phyloP scores from a whole-genome alignment of 768 basidiomycete genomes.

The Mycena maculata region DNA sequence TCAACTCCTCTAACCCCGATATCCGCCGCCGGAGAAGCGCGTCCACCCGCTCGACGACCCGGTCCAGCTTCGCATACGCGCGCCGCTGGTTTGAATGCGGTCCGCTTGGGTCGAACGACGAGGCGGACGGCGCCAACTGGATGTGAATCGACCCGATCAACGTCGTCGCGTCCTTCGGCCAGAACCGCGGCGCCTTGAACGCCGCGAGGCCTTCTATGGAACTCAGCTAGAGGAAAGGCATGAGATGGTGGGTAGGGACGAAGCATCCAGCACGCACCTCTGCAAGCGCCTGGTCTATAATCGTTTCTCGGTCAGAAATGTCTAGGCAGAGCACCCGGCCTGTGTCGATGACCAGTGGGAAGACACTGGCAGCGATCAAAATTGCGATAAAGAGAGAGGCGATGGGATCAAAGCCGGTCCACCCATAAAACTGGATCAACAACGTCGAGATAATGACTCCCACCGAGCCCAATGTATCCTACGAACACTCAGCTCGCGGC shows the following conservation, averaged over 20 bases:
- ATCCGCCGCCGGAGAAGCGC: constrained; percentile 77
- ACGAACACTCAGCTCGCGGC: not conserved
- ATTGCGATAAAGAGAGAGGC: constrained; percentile 96
- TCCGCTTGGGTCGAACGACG: constrained; percentile 65
- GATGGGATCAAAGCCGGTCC: constrained; percentile 99
- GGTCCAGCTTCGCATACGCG: constrained; percentile 73
- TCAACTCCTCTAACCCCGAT: constrained; percentile 86
- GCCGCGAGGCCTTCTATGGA: constrained; percentile 84
- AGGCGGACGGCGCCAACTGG: constrained; percentile 76
- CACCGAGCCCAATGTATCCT: constrained; percentile 97
- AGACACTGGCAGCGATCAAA: constrained; percentile 94
- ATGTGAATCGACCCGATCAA: constrained; percentile 94
- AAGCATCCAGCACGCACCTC: constrained; percentile 60
- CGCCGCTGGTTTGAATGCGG: constrained; percentile 60
- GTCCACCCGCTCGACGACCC: constrained; percentile 83
- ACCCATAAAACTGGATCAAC: constrained; percentile 94
- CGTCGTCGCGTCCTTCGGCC: constrained; percentile 92
- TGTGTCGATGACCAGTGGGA: constrained; percentile 94
- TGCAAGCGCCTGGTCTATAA: constrained; percentile 67
- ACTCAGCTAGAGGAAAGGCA: constrained; percentile 66
- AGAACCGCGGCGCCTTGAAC: constrained; percentile 87
- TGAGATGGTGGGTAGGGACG: constrained; percentile 43
- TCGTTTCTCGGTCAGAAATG: constrained; percentile 69
- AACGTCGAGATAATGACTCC: constrained; percentile 98
- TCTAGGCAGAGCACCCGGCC: constrained; percentile 91